Evolutionary conservation across 202 grass and related monocot genomes (phyloP).

Genomic region (Carex sylvatica): DNA sequence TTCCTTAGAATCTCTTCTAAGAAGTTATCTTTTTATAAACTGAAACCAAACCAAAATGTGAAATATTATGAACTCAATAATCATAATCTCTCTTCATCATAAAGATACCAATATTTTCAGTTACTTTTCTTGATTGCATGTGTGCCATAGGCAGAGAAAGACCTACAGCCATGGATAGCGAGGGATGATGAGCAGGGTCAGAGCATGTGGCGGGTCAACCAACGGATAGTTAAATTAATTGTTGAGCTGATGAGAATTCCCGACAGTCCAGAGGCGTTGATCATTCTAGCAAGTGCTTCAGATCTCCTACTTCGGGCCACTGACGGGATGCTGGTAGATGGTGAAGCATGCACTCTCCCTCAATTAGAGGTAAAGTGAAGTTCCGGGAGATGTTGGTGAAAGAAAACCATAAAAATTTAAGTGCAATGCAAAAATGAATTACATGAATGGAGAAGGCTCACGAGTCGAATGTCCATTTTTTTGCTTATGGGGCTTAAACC

Average conservation of each 20-base stretch:
- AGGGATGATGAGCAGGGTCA: slow-evolving; percentile 89
- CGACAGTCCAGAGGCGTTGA: slow-evolving; percentile 77
- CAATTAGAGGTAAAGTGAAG: slow-evolving; percentile 76
- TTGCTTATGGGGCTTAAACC: background rate
- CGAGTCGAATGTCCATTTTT: background rate
- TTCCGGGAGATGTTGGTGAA: background rate
- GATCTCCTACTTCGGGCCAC: slow-evolving; percentile 93
- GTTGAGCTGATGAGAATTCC: slow-evolving; percentile 97
- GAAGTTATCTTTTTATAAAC: background rate
- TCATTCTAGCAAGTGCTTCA: slow-evolving; percentile 84
- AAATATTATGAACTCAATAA: background rate
- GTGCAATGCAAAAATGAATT: background rate
- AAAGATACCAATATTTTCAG: slow-evolving; percentile 29
- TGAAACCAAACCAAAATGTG: background rate
- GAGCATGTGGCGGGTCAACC: slow-evolving; percentile 97
- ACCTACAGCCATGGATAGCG: slow-evolving; percentile 96
- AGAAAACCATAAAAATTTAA: background rate
- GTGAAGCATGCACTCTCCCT: slow-evolving; percentile 96
- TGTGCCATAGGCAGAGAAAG: slow-evolving; percentile 74
- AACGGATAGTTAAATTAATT: slow-evolving; percentile 89
- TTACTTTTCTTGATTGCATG: slow-evolving; percentile 43
- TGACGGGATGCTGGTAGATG: slow-evolving; percentile 95
- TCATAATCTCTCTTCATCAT: background rate
- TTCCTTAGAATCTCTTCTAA: background rate
- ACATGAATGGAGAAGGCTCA: background rate